phyloP scores from a whole-genome alignment of 345 rosid genomes.

The Populus nigra region DNA sequence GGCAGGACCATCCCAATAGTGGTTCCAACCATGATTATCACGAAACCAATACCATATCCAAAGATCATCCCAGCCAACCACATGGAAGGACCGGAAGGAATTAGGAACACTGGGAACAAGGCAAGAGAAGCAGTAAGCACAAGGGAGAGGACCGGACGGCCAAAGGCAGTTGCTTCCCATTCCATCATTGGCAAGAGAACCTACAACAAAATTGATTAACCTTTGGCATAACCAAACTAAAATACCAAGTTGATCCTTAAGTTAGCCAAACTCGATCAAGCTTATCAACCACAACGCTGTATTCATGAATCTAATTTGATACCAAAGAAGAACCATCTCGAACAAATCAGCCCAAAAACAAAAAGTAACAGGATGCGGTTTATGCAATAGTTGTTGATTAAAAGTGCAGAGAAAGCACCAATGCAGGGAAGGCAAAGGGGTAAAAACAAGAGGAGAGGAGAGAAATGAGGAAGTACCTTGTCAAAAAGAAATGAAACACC shows the following conservation, averaged over 20 bases:
- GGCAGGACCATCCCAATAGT: conserved; percentile 91
- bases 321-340: background rate
- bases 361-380: background rate
- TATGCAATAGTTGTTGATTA: background rate
- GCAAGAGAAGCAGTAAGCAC: conserved; percentile 88
- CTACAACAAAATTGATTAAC: conserved; percentile 32
- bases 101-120: conserved; percentile 82
- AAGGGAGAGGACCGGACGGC: conserved; percentile 85
- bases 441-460: background rate
- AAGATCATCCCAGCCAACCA: conserved; percentile 99
- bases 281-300: background rate
- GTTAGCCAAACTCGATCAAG: background rate
- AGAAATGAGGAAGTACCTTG: conserved; percentile 42
- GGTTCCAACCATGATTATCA: conserved; percentile 94
- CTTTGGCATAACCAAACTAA: background rate
- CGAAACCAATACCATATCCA: conserved; percentile 86
- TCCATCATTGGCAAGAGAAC: conserved; percentile 76
- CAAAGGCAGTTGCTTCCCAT: conserved; percentile 99
- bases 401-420: background rate
- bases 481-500: conserved; percentile 72
- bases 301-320: background rate
- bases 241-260: background rate
- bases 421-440: background rate
- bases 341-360: background rate
- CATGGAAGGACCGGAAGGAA: conserved; percentile 99